Percentiles rank a stretch among this genome's conserved stretches.
These are phyloP conservation scores for Pontederia paniculata DNA, from an alignment of 176 grass and related monocot species.

Conservation along the genomic window DNA sequence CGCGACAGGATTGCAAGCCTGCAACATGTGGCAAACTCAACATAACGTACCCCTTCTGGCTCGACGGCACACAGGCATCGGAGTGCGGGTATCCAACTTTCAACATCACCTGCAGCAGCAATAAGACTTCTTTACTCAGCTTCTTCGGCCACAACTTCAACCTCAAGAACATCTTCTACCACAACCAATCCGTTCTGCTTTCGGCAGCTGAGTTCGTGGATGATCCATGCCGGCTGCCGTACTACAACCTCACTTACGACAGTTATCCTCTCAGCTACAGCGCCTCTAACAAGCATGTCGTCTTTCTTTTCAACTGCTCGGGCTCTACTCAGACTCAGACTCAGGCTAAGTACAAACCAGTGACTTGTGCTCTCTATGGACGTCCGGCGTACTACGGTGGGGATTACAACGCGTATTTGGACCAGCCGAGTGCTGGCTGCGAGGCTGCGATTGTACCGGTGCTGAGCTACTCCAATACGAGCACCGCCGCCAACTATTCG, in stretches of 20 bases:
- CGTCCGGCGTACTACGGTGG: not conserved
- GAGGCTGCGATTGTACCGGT: conserved; percentile 21
- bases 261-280: conserved; percentile 23
- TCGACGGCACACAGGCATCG: conserved; percentile 16
- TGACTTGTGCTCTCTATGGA: not conserved
- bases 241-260: conserved; percentile 29
- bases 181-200: conserved; percentile 30
- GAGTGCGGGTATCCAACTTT: conserved; percentile 48
- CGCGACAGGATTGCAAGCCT: too few relatives aligned
- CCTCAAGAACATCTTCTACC: conserved; percentile 35
- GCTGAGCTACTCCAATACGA: not conserved
- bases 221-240: too few relatives aligned
- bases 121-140: not conserved
- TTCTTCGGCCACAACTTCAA: conserved; percentile 28
- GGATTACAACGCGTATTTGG: not conserved
- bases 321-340: not conserved
- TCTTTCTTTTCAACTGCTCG: conserved; percentile 39
- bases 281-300: conserved; percentile 31
- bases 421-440: conserved; percentile 4
- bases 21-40: too few relatives aligned
- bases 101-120: conserved; percentile 19
- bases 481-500: conserved; percentile 19
- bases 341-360: not conserved
- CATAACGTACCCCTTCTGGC: conserved; percentile 57
- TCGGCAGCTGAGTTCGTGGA: not conserved